A percentile compares a stretch with the other conserved stretches of the same genome.
These are phyloP conservation scores for Angomonas ambiguus DNA, from an alignment of 208 protist species.

Conservation along the genomic window DNA sequence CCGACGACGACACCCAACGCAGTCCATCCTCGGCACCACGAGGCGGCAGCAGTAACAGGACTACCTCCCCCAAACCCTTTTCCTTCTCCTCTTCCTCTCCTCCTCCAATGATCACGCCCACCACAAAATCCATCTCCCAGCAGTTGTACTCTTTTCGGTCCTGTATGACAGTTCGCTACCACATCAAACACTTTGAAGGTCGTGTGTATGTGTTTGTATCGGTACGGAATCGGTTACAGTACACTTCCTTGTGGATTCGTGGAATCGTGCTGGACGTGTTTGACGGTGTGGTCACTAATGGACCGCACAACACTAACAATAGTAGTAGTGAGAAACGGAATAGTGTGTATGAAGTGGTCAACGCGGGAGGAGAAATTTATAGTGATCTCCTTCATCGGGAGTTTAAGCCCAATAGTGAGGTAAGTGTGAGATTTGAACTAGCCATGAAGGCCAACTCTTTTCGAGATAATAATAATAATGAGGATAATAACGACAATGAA, in stretches of 20 bases:
- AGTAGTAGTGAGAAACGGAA: neutral
- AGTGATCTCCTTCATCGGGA: neutral
- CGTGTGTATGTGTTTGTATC: constrained; percentile 75
- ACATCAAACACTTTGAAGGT: constrained; percentile 63
- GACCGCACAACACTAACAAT: neutral
- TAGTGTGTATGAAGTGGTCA: neutral
- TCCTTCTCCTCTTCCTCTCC: too few species aligned
- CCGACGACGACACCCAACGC: neutral
- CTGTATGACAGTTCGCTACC: constrained; percentile 38
- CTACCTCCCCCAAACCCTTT: neutral
- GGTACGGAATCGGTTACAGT: constrained; percentile 48
- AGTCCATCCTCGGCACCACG: too few species aligned
- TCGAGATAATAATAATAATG: neutral
- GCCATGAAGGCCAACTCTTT: too few species aligned
- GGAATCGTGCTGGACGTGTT: constrained; percentile 46
- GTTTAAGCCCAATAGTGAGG: neutral
- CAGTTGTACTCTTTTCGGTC: constrained; percentile 16
- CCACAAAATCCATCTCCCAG: too few species aligned
- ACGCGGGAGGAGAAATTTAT: neutral
- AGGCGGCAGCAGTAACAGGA: too few species aligned
- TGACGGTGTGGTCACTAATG: neutral
- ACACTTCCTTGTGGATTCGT: constrained; percentile 76
- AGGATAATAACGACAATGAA: neutral
- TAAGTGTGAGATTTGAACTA: neutral
- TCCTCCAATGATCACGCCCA: too few species aligned